phyloP scores from a whole-genome alignment of 345 rosid genomes.

The Salix brachista region DNA sequence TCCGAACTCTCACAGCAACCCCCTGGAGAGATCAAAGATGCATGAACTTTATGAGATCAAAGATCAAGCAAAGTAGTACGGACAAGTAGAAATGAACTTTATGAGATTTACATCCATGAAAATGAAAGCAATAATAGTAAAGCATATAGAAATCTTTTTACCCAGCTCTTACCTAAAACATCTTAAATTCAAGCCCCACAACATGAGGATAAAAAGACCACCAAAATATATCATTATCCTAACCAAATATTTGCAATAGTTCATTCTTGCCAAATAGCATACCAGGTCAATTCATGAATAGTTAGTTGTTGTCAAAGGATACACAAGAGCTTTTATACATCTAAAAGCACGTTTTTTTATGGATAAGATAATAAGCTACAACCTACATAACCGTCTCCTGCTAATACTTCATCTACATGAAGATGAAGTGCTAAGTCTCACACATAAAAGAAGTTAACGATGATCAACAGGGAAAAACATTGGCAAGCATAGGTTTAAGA shows the following conservation, averaged over 20 bases:
- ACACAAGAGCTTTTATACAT: neutral
- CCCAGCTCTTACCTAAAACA: neutral
- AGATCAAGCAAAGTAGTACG: too few species aligned
- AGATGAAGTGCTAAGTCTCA: neutral
- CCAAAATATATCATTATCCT: neutral
- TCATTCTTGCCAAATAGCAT: neutral
- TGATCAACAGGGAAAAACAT: neutral
- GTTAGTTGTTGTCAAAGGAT: neutral
- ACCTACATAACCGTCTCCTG: neutral
- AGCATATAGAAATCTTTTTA: neutral
- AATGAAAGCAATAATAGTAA: neutral
- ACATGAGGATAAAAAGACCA: neutral
- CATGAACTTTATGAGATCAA: neutral
- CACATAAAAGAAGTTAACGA: neutral
- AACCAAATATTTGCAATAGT: neutral
- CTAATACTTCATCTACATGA: neutral
- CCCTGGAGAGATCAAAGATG: slow-evolving; percentile 30
- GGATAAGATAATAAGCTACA: neutral
- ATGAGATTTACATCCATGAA: neutral
- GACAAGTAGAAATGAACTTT: neutral
- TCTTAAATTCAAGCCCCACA: neutral
- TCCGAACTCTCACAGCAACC: slow-evolving; percentile 46
- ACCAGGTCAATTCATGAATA: neutral
- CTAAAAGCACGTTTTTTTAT: neutral
- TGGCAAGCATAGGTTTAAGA: neutral